Base-by-base conservation (phyloP, 306 rosid genomes). In the Mimosa bimucronata region DNA sequence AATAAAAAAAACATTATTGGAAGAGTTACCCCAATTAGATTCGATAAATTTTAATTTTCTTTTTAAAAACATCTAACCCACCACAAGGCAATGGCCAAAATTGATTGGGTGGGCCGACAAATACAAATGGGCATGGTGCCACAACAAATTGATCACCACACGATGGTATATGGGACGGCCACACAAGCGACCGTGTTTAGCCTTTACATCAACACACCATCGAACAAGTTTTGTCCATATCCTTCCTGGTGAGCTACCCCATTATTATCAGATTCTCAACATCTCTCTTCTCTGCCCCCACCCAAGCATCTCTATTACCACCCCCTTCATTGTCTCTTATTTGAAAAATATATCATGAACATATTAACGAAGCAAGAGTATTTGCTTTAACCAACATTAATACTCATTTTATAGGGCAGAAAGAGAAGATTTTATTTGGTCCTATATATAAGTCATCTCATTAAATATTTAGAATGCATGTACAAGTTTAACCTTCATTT, bases 221-320 rank as follows among this genome's bases (percentile, higher is more conserved):
- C 18, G 42, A 45, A 71, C 6, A 65, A 44, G 80, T 76, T 66
- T 57, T 82, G 80, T 48, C 69, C 81, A 42, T 80, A 16, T 26
- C 60, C 72, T 6, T 72, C 34, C 50, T 72, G 77, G 77, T 80
- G 85, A 83, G 79, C 61, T 78, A 62, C 84, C 71, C 37, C 55
- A 65, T 71, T 40, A 75, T 75, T 30, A 52, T 66, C 12, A 28
- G 55, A 68, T 52, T 55, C 75, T 58, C 34, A 1, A 23, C 31
- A 30, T 34, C 16, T 52, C 6, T 52, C 38, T 46, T 12, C 50
- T 19, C 11, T 2, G 29, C 3, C 29, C 12, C 8, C 16, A 14
- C 16, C 31, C 16, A 0, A 25, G 26, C 15, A 1, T 13, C 28
- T 37, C 16, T 5, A 34, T 37, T 19, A 18, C 15, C 46, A 37